Conservation (phyloP, 2,329 filamentous ascomycete species). For the Cadophora luteo-olivacea region DNA sequence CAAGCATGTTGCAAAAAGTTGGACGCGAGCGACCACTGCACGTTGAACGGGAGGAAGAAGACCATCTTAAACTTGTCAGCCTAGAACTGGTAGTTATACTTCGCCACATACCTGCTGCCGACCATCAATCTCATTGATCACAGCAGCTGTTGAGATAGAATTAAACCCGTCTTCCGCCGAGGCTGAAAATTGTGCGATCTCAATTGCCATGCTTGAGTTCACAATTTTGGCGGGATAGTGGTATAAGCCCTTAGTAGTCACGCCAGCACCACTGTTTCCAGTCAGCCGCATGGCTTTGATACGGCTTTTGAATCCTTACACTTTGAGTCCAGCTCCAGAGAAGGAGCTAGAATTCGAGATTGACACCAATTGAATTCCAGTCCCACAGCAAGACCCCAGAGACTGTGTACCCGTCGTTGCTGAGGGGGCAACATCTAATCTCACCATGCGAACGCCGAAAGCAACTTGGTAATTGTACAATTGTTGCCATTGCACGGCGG, state of each 20-base stretch:
- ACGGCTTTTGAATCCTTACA: not conserved
- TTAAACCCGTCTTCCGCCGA: slow-evolving; percentile 46
- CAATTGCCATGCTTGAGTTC: slow-evolving; percentile 58
- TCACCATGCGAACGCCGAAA: slow-evolving; percentile 66
- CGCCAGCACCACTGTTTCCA: slow-evolving; percentile 48
- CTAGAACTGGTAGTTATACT: not conserved
- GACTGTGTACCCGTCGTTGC: slow-evolving; percentile 52
- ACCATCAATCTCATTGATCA: slow-evolving; percentile 63
- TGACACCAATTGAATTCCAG: slow-evolving; percentile 55
- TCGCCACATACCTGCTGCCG: slow-evolving; percentile 55
- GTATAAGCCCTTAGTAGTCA: slow-evolving; percentile 60
- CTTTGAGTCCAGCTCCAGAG: slow-evolving; percentile 58
- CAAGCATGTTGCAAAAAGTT: slow-evolving; percentile 66
- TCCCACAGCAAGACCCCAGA: slow-evolving; percentile 53
- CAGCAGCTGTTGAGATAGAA: slow-evolving; percentile 56
- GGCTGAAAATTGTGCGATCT: slow-evolving; percentile 59
- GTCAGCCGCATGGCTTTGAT: not conserved
- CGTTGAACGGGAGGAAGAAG: slow-evolving; percentile 61
- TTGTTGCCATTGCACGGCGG: slow-evolving; percentile 59
- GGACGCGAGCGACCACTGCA: slow-evolving; percentile 54
- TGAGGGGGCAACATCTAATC: slow-evolving; percentile 62
- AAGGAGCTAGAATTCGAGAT: slow-evolving; percentile 62
- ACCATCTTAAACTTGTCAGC: slow-evolving; percentile 52
- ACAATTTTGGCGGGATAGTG: slow-evolving; percentile 64
- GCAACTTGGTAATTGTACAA: slow-evolving; percentile 63